These are phyloP conservation scores for Leccinellum luteum DNA, from an alignment of 768 basidiomycete genomes.

Conservation along the genomic window DNA sequence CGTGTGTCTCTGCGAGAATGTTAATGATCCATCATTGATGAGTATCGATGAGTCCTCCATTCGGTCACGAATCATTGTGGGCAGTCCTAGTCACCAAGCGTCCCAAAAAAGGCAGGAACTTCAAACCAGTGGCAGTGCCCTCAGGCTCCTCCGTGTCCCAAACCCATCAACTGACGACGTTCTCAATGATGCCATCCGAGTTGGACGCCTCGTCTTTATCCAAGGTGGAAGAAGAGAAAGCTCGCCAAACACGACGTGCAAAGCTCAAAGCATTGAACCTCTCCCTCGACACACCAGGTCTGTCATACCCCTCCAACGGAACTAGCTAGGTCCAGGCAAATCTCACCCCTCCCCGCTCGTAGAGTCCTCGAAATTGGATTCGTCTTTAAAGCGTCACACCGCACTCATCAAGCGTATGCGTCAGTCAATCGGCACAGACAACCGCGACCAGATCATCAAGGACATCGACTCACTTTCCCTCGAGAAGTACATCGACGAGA, in stretches of 20 bases:
- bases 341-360: slow-evolving; percentile 4
- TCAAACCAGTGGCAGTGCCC: slow-evolving; percentile 6
- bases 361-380: slow-evolving; percentile 83
- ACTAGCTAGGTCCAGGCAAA: not conserved
- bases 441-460: slow-evolving; percentile 84
- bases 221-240: slow-evolving; percentile 49
- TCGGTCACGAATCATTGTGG: no score
- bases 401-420: slow-evolving; percentile 92
- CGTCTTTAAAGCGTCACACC: slow-evolving; percentile 94
- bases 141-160: slow-evolving; percentile 9
- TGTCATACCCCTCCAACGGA: slow-evolving; percentile 12
- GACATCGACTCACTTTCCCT: slow-evolving; percentile 88
- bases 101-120: not conserved
- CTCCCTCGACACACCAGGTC: slow-evolving; percentile 48
- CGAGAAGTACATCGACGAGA: slow-evolving; percentile 96
- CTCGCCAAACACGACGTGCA: slow-evolving; percentile 54
- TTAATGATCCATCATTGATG: no score
- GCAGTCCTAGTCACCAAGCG: not conserved
- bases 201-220: slow-evolving; percentile 26
- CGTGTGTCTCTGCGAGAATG: not conserved
- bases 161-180: slow-evolving; percentile 7
- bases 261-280: slow-evolving; percentile 59
- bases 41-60: no score
- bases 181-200: not conserved
- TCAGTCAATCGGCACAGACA: slow-evolving; percentile 78